Base-by-base conservation (phyloP, 2,329 filamentous ascomycete genomes). In the Paecilomyces variotii region DNA sequence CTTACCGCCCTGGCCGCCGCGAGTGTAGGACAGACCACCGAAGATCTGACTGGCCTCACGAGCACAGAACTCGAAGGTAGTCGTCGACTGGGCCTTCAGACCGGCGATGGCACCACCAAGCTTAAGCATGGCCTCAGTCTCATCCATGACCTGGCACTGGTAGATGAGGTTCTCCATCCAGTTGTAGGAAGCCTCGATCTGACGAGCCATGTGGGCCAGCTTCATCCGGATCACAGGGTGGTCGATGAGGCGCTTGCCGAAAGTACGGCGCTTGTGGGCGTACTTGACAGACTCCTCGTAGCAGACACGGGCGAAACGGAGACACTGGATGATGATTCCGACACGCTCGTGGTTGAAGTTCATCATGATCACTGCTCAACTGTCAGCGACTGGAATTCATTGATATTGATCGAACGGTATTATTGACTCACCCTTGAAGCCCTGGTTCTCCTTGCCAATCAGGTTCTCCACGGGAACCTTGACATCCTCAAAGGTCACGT, bases 311-410 rank as follows among this genome's bases (percentile, higher is more conserved):
- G 90, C 87, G 84, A 99, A 97, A 70, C 94, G 91, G 64, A 97
- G 76, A 70, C 87, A 96, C 78, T 99, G 94, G 80, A 97, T 97
- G 78, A 97, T 92, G 77, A 99, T 97, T 62, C 94, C 94, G 67
- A 99, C 92, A 63, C 94, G 90, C 80, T 99, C 94, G 82, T 97
- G 94, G 84, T 97, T 97, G 82, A 97, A 97, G 83, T 97, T 97
- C 74, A 91, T 97, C 93, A 97, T 97, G 82, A 99, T 93, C 72
- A 96, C 91, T 84, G 60, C 57, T 54, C 32, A 25, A 24, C 50
- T 24, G 25, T 59, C 55, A 60, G 60, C n/a, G 45, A 14, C 11
- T 57, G 32, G 45, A 19, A 19, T 19, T 19, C 19, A 19, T 19
- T 19, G 19, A 19, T 19, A 19, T 19, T 19, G 19, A 19, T 19